These are phyloP conservation scores for Dryas alaskensis DNA, from an alignment of 306 rosid genomes.

Conservation along the genomic window DNA sequence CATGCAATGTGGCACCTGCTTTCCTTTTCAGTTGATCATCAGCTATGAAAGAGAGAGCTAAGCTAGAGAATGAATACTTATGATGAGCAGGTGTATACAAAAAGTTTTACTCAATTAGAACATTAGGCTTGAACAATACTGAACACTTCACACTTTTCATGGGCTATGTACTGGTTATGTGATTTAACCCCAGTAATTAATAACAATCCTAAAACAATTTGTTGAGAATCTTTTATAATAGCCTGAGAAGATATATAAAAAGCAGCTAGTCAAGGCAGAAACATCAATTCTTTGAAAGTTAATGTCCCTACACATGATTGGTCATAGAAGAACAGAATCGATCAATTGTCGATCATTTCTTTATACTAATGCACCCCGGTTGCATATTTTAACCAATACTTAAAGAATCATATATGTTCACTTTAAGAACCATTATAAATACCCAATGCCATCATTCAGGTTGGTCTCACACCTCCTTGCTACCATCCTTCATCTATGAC, in stretches of 20 bases:
- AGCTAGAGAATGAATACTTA: background rate
- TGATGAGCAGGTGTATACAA: conserved; percentile 7
- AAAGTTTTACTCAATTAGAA: conserved; percentile 21
- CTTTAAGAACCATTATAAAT: conserved; percentile 46
- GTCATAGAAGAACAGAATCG: conserved; percentile 38
- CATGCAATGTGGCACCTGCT: conserved; percentile 22
- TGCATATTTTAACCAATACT: too few species aligned
- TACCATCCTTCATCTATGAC: conserved; percentile 16
- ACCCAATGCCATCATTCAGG: conserved; percentile 19
- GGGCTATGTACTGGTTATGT: background rate
- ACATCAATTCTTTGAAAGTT: conserved; percentile 31
- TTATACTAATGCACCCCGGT: too few species aligned
- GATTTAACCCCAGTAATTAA: background rate
- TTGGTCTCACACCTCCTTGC: conserved; percentile 22
- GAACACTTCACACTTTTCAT: background rate
- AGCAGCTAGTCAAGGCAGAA: conserved; percentile 35
- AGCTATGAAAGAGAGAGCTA: conserved; percentile 28
- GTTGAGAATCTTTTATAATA: conserved; percentile 10
- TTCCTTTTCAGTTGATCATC: conserved; percentile 28
- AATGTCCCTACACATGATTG: conserved; percentile 37
- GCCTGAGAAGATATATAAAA: conserved; percentile 27
- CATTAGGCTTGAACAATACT: conserved; percentile 32
- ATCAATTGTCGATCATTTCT: conserved; percentile 1
- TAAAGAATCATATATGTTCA: conserved; percentile 21
- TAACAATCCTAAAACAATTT: conserved; percentile 4